Evolutionary conservation across 78 protist genomes (phyloP).

Genomic region (Dictyostelium intermedium): DNA sequence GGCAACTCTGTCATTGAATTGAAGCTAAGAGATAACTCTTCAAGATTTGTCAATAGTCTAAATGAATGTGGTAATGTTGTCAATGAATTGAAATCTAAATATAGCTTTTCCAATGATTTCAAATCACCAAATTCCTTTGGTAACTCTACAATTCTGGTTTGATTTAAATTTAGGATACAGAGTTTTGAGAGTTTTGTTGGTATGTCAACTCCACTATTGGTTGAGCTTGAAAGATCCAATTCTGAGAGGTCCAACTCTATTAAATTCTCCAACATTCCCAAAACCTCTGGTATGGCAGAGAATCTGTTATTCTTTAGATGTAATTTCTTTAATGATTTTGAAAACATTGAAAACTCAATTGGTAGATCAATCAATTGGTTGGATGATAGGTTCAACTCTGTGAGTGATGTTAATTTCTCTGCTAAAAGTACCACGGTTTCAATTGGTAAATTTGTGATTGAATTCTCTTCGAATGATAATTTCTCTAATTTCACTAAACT

Average conservation of each 20-base stretch:
- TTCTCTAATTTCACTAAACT: slow-evolving; percentile 13
- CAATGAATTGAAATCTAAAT: slow-evolving; percentile 13
- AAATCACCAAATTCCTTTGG: slow-evolving; percentile 74
- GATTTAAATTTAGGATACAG: slow-evolving; percentile 23
- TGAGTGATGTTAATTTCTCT: background rate
- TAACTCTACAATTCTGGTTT: background rate
- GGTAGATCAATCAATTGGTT: slow-evolving; percentile 53
- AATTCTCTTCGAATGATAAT: slow-evolving; percentile 60
- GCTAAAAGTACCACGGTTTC: slow-evolving; percentile 18
- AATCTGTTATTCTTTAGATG: slow-evolving; percentile 37
- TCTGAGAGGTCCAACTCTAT: slow-evolving; percentile 38
- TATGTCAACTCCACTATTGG: background rate
- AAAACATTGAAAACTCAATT: background rate
- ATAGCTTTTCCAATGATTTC: background rate
- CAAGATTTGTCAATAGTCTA: background rate
- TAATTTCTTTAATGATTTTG: background rate
- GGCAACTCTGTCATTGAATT: slow-evolving; percentile 31
- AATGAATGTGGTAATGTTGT: slow-evolving; percentile 29
- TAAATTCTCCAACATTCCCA: slow-evolving; percentile 4
- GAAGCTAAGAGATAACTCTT: background rate
- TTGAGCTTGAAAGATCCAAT: slow-evolving; percentile 24
- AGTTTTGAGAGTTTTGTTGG: background rate
- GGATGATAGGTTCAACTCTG: slow-evolving; percentile 22
- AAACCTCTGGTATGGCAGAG: slow-evolving; percentile 35
- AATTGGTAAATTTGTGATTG: slow-evolving; percentile 21